phyloP scores from a whole-genome alignment of 2,329 filamentous ascomycete species.

The Fusarium sulawesiense region DNA sequence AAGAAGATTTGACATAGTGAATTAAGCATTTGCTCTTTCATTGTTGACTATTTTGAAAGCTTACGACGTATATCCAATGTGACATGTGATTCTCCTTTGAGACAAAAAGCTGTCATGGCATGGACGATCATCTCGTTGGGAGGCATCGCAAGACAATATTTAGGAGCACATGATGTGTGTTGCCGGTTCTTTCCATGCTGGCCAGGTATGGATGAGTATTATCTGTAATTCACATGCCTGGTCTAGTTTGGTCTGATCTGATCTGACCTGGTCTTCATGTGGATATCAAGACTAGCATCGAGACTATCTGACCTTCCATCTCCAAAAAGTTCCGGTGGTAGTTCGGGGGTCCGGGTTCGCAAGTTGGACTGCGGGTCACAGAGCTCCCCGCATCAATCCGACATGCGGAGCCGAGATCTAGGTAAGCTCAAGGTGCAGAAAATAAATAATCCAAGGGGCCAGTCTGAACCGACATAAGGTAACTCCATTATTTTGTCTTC shows the following conservation, averaged over 20 bases:
- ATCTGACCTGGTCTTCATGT: constrained; percentile 1
- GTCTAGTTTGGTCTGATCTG: neutral
- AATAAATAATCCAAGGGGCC: neutral
- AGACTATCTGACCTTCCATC: neutral
- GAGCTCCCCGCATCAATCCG: constrained; percentile 34
- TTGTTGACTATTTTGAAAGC: neutral
- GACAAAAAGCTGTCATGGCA: neutral
- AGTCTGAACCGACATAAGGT: neutral
- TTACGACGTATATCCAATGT: neutral
- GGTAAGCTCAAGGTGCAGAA: neutral
- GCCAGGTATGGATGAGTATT: neutral
- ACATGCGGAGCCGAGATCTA: constrained; percentile 29
- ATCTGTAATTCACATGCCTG: neutral
- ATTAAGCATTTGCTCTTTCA: constrained; percentile 9
- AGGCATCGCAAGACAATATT: too few relatives aligned
- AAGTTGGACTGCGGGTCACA: constrained; percentile 32
- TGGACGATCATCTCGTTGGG: neutral
- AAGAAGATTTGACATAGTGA: constrained; percentile 21
- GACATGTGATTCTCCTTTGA: neutral
- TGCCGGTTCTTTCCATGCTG: neutral
- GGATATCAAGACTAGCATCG: constrained; percentile 25
- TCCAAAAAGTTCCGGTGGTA: constrained; percentile 19
- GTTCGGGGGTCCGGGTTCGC: constrained; percentile 30
- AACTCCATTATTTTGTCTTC: neutral
- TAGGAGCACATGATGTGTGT: neutral